Evolutionary conservation across 495 filamentous ascomycete genomes (phyloP), one percentile per base, ranked within the genome.

Genomic region (Cercophora scortea): DNA sequence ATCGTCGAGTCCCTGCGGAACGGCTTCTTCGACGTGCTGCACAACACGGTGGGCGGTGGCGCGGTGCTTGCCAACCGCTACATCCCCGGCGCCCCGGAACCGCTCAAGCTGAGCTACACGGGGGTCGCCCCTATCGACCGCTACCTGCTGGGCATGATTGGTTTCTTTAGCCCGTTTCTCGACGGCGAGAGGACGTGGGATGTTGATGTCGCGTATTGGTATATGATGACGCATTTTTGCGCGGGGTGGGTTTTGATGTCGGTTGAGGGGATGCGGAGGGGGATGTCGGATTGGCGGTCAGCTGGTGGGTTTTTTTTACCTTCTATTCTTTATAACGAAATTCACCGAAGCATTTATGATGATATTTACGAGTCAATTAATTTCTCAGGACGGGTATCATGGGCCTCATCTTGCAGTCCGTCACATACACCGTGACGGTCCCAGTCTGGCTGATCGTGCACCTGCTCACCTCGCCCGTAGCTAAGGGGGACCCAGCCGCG

Each of bases 131-230:
- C 56, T 0, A 35, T 85, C 13, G 82, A 85, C 51, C 35, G 58
- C 3, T 65, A 77, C 5, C 57, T 83, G 19, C 60, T 71, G 3
- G 45, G 71, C 8, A 48, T 85, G 54, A 71, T 73, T 1, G 61
- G 64, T 6, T 81, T 84, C 59, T 85, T 84, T 67, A 78, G 75
- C 51, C 69, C 78, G 6, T 52, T 72, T 1, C 59, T 81, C n/a
- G 77, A 83, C 43, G 45, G 78, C 34, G 46, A 50, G 32, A 67
- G 65, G 32, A 63, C 70, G 40, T 71, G 73, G 5, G 64, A 65
- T 4, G 61, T 75, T 9, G 60, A 65, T 4, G 58, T 83, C 1
- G 75, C 77, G 55, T 68, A 74, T 8, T 65, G 78, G 40, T 71
- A 68, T 42, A 75, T 81, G 34, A 71, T 76, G 32, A 77, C 74